phyloP scores from a whole-genome alignment of 1,284 basidiomycete species.

The Anthracocystis panici-leucophaei region DNA sequence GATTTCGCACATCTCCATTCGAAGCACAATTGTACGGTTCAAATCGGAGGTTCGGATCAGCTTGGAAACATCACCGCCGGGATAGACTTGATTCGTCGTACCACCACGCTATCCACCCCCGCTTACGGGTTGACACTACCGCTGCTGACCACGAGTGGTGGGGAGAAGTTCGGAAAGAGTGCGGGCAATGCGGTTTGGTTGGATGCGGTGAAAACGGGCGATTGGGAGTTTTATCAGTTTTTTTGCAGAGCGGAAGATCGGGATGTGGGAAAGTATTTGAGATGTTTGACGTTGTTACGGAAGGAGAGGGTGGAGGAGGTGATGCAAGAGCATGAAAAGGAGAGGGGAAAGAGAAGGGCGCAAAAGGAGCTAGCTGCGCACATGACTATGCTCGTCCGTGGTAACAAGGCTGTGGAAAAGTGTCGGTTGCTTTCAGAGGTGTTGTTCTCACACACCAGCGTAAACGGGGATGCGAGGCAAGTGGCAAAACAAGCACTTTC shows the following conservation, averaged over 20 bases:
- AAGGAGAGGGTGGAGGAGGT: conserved; percentile 75
- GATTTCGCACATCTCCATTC: conserved; percentile 87
- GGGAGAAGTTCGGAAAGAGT: conserved; percentile 97
- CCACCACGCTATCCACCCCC: conserved; percentile 62
- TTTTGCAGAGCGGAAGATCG: conserved; percentile 85
- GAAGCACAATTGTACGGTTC: conserved; percentile 80
- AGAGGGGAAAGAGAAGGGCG: conserved; percentile 77
- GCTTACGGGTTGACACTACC: conserved; percentile 93
- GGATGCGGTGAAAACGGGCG: conserved; percentile 21
- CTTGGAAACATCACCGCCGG: conserved; percentile 98
- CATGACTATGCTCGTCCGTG: conserved; percentile 79
- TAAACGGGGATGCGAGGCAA: conserved; percentile 4
- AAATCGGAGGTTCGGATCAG: conserved; percentile 96
- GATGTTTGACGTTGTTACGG: conserved; percentile 84
- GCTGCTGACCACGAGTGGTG: conserved; percentile 86
- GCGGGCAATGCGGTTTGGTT: conserved; percentile 94
- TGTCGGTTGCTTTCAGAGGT: conserved; percentile 74
- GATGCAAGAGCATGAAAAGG: conserved; percentile 75
- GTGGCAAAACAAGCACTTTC: conserved; percentile 69
- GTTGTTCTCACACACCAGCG: conserved; percentile 72
- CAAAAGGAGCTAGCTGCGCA: conserved; percentile 86
- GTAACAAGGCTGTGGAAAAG: conserved; percentile 71
- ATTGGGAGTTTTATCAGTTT: conserved; percentile 76
- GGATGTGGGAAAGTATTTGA: conserved; percentile 84
- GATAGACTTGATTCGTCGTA: conserved; percentile 83